Conservation (phyloP, 805 yeast species). For the Candida boidinii region DNA sequence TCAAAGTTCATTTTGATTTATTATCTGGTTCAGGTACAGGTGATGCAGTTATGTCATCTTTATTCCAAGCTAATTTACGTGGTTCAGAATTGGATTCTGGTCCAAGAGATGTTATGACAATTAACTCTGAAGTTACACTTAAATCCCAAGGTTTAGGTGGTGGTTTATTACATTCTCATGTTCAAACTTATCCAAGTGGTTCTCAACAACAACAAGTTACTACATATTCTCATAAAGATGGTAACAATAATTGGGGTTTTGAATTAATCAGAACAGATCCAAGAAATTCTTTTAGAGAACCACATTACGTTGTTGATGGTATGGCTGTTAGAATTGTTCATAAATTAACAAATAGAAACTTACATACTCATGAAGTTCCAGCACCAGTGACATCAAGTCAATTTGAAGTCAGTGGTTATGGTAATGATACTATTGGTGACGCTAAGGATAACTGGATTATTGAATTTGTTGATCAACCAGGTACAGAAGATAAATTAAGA, state of each 20-base stretch:
- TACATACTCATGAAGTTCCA: slow-evolving; percentile 74
- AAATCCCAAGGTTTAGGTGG: slow-evolving; percentile 68
- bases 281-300: slow-evolving; percentile 22
- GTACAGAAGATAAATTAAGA: slow-evolving; percentile 38
- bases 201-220: slow-evolving; percentile 93
- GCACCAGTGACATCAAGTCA: slow-evolving; percentile 63
- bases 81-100: slow-evolving; percentile 59
- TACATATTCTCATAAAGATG: slow-evolving; percentile 82
- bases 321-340: slow-evolving; percentile 68
- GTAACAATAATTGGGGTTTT: slow-evolving; percentile 75
- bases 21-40: slow-evolving; percentile 76
- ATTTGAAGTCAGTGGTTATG: slow-evolving; percentile 86
- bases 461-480: slow-evolving; percentile 63
- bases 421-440: slow-evolving; percentile 65
- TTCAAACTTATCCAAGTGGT: slow-evolving; percentile 81
- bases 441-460: slow-evolving; percentile 83
- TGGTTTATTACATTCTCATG: slow-evolving; percentile 80
- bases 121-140: slow-evolving; percentile 54
- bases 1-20: slow-evolving; percentile 70
- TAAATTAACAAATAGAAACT: slow-evolving; percentile 56
- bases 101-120: slow-evolving; percentile 53
- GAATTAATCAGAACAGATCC: slow-evolving; percentile 46
- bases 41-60: slow-evolving; percentile 82
- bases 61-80: slow-evolving; percentile 79
- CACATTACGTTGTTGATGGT: slow-evolving; percentile 45